Evolutionary conservation across 495 filamentous ascomycete species (phyloP), one percentile per base, ranked within the genome.

Genomic region (Penicillium macrosclerotiorum): DNA sequence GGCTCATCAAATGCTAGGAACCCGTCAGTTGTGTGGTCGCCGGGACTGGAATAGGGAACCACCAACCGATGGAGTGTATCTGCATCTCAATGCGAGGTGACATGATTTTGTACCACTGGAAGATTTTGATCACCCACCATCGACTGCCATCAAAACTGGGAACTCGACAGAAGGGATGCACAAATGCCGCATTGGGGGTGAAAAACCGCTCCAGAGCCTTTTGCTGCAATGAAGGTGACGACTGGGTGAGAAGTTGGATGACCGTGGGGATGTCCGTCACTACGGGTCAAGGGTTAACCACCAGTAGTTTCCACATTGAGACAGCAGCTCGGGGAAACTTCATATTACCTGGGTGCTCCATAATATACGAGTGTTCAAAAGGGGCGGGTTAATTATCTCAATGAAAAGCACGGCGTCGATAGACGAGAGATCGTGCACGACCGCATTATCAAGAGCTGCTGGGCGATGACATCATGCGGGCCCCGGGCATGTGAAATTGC

Each of bases 21-120:
- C 8, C 0, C 0, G n/a, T 56, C 23, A 54, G 50, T 14, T 14
- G 9, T 2, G 4, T 9, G 26, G 22, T 27, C 23, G 13, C n/a
- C 17, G 16, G 2, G 2, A 12, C 11, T 27, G 12, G n/a, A 7
- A 13, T 1, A 13, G 12, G 11, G 23, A 11, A 16, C 6, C 8
- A 60, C 73, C 43, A 65, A 89, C 86, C 83, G 17, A 84, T 65
- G 11, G 84, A 88, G 46, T 87, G 73, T 8, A 95, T 69, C 1
- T 77, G 59, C n/a, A 90, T 52, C 17, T 81, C 68, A 35, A 91
- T 88, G n/a, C 72, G 67, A 1, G 90, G 90, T 26, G 79, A 85
- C 59, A 94, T 72, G 52, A 92, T 83, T 59, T 89, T 89, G 64
- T 94, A 93, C 86, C 89, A 95, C 48, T 84, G 85, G 52, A 84